Evolutionary conservation across 768 basidiomycete species (phyloP), one percentile per base, ranked within the genome.

Genomic region (Suillus brevipes): DNA sequence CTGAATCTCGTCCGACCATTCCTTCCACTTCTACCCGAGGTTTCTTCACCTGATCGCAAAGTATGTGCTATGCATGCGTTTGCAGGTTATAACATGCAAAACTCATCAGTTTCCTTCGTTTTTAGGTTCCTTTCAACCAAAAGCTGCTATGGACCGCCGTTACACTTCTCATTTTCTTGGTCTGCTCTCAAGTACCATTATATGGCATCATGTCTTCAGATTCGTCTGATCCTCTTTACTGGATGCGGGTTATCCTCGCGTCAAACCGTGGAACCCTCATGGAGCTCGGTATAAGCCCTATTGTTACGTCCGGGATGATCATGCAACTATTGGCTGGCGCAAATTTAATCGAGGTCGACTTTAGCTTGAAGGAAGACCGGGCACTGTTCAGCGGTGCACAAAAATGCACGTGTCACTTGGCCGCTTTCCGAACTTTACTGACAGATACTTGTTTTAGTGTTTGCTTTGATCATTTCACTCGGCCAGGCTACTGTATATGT

Each of bases 131-230:
- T 36, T 98, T 99, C 86, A 95, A 97, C 83, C 94, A 96, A 87
- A 97, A 97, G 80, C 87, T 97, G 68, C 82, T 96, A 89, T 98
- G 96, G 97, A 99, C 97, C 9, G 95, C 97, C 64, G 95, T 99
- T 37, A 99, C 97, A 3, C 94, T 99, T 74, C 90, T 98, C 80
- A 98, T 99, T 79, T 99, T 98, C 92, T 81, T 99, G 74, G 97
- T 99, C 68, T 99, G 97, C 85, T 98, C 96, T 34, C 97, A 99
- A 81, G 97, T 99, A 38, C 97, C 97, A 7, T 85, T 99, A 56
- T 99, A 99, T 79, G 97, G 97, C 68, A 99, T 99, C 87, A 97
- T 98, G 90, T 97, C 95, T 36, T 97, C 95, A 65, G 97, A 99
- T 85, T 97, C 95, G 70, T 95, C 95, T 62, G 97, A 99, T 82